Conservation (phyloP, 1,139 yeast genomes). For the Sugiyamaella sp. region DNA sequence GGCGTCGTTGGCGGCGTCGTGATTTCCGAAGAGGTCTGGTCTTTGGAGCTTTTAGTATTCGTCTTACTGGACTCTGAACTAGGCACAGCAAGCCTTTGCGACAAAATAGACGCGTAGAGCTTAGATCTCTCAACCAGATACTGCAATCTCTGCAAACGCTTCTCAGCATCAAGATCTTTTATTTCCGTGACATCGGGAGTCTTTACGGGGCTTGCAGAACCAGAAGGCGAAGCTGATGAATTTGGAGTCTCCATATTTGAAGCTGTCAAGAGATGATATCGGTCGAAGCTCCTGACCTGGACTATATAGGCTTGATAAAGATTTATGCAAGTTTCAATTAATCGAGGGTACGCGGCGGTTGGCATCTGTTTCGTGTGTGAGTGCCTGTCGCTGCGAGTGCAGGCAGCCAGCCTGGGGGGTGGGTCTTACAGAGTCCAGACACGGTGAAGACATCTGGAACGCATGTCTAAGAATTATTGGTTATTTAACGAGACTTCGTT, state of each 20-base stretch:
- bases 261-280: neutral
- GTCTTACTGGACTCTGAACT: constrained; percentile 34
- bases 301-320: too few species aligned
- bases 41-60: constrained; percentile 40
- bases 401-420: too few species aligned
- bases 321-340: too few species aligned
- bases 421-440: too few species aligned
- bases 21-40: constrained; percentile 27
- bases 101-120: constrained; percentile 78
- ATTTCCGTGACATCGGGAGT: constrained; percentile 22
- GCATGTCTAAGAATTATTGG: too few species aligned
- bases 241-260: constrained; percentile 15
- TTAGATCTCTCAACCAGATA: constrained; percentile 80
- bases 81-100: constrained; percentile 58
- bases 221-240: constrained; percentile 18
- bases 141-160: constrained; percentile 64
- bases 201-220: constrained; percentile 20
- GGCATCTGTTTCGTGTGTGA: too few species aligned
- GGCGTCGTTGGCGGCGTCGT: constrained; percentile 15
- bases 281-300: too few species aligned
- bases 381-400: too few species aligned
- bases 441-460: too few species aligned
- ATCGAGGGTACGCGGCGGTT: too few species aligned
- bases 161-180: constrained; percentile 34
- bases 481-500: too few species aligned